These are phyloP conservation scores for Rhodotorula mucilaginosa DNA, from an alignment of 1,284 basidiomycete species.

Conservation along the genomic window DNA sequence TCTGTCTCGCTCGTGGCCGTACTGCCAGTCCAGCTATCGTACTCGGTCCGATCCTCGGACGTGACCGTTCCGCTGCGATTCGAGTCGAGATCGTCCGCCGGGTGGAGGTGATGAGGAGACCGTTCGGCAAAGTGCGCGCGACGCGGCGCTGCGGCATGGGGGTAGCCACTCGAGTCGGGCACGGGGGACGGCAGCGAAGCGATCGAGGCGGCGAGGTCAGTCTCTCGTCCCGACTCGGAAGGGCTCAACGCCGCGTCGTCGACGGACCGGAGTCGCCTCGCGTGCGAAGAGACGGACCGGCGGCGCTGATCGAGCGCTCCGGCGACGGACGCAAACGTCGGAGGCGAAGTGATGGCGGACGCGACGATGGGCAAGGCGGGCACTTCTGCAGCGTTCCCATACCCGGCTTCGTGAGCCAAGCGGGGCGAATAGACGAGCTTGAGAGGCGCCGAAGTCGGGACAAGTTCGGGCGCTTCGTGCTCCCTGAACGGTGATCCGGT, in stretches of 20 bases:
- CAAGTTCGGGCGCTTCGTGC: too few relatives aligned
- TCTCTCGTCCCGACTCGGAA: background rate
- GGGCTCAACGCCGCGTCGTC: background rate
- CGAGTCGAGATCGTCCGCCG: background rate
- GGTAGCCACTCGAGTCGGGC: background rate
- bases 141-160: background rate
- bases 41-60: constrained; percentile 10
- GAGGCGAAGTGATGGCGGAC: background rate
- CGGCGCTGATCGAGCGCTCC: background rate
- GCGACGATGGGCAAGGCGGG: too few relatives aligned
- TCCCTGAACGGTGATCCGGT: background rate
- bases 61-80: background rate
- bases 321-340: background rate
- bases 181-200: background rate
- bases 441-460: background rate
- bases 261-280: background rate
- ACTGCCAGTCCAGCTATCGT: constrained; percentile 25
- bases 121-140: background rate
- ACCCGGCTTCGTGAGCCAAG: background rate
- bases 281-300: background rate
- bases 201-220: background rate
- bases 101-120: background rate
- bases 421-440: constrained; percentile 23
- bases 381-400: too few relatives aligned
- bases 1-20: constrained; percentile 15